These are phyloP conservation scores for Mucor velutinosus DNA, from an alignment of 371 early-diverging fungal species.

Conservation along the genomic window DNA sequence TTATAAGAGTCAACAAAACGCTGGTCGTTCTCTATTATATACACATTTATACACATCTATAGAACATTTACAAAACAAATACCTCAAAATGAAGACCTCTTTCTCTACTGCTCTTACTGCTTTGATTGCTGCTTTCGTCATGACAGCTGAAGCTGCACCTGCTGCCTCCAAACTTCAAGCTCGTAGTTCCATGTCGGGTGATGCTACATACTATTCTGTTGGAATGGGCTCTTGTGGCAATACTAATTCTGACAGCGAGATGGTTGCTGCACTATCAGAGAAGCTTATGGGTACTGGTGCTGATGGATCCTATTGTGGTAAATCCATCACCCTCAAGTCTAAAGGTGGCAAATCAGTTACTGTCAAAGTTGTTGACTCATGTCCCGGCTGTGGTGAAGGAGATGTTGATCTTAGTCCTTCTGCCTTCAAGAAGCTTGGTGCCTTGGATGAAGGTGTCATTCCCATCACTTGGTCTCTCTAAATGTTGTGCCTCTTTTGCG, in stretches of 20 bases:
- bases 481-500: background rate
- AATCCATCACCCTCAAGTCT: constrained; percentile 34
- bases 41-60: background rate
- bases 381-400: constrained; percentile 45
- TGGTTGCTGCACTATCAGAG: constrained; percentile 33
- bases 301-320: constrained; percentile 41
- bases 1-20: background rate
- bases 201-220: constrained; percentile 43
- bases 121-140: background rate
- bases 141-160: constrained; percentile 12
- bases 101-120: background rate
- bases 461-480: constrained; percentile 41
- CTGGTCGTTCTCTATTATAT: background rate
- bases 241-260: constrained; percentile 18
- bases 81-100: background rate
- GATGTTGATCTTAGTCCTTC: constrained; percentile 46
- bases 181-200: constrained; percentile 27
- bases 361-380: constrained; percentile 57
- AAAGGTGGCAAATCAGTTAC: constrained; percentile 35
- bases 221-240: constrained; percentile 51
- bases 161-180: constrained; percentile 6
- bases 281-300: background rate
- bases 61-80: background rate
- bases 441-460: constrained; percentile 38
- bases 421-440: constrained; percentile 51